These are phyloP conservation scores for Aspergillus aculeatus DNA, from an alignment of 2,329 filamentous ascomycete genomes.

Conservation along the genomic window DNA sequence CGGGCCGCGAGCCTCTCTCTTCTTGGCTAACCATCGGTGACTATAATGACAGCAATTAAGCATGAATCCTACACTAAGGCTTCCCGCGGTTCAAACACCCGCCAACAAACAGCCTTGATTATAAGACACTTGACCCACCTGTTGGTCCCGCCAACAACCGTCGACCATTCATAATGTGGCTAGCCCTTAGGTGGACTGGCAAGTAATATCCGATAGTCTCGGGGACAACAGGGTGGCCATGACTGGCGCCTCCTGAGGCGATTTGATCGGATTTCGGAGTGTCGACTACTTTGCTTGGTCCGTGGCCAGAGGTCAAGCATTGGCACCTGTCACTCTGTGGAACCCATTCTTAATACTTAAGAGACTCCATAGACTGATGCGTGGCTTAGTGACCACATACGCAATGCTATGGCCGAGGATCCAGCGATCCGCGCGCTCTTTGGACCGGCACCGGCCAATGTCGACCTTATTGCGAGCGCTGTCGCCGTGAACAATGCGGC, in stretches of 20 bases:
- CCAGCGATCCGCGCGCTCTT: constrained; percentile 14
- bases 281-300: background rate
- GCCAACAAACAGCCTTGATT: background rate
- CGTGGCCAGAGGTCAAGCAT: background rate
- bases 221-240: no score
- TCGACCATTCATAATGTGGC: no score
- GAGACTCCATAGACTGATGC: no score
- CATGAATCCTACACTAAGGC: background rate
- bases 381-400: background rate
- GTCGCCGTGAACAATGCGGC: constrained; percentile 10
- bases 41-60: background rate
- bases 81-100: background rate
- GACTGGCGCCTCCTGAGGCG: background rate
- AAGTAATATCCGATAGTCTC: background rate
- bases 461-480: constrained; percentile 12
- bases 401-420: constrained; percentile 10
- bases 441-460: constrained; percentile 9
- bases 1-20: no score
- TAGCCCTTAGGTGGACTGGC: background rate
- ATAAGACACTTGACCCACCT: background rate
- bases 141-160: background rate
- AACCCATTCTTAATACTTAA: background rate
- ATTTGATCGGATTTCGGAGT: background rate
- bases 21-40: no score
- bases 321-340: background rate